These are phyloP conservation scores for Plasmodium gonderi DNA, from an alignment of 169 alveolate species.

Conservation along the genomic window DNA sequence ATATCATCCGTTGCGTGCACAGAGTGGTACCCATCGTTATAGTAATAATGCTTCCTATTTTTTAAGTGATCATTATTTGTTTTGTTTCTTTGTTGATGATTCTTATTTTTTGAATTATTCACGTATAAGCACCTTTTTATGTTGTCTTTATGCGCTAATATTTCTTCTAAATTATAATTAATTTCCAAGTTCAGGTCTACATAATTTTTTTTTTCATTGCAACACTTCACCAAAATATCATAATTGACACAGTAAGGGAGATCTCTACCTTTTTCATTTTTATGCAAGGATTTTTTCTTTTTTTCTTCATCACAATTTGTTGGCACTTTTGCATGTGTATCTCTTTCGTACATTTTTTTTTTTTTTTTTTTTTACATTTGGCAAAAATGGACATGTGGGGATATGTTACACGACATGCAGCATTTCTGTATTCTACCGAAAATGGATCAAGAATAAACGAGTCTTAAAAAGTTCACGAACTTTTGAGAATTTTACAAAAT, in stretches of 20 bases:
- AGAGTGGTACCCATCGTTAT: neutral
- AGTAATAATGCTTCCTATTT: slow-evolving; percentile 13
- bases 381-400: neutral
- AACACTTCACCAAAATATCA: slow-evolving; percentile 17
- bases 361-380: neutral
- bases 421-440: neutral
- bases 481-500: neutral
- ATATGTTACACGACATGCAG: neutral
- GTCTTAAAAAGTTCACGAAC: neutral
- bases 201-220: slow-evolving; percentile 16
- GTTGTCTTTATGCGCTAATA: slow-evolving; percentile 31
- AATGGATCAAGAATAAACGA: neutral
- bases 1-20: neutral
- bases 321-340: neutral
- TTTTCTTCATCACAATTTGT: neutral
- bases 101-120: neutral
- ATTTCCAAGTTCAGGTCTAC: slow-evolving; percentile 42
- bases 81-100: neutral
- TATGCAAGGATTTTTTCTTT: neutral
- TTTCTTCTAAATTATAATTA: slow-evolving; percentile 66
- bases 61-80: neutral
- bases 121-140: slow-evolving; percentile 7
- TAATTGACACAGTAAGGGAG: slow-evolving; percentile 23
- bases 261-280: slow-evolving; percentile 3
- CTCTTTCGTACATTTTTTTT: slow-evolving; percentile 10